phyloP scores from a whole-genome alignment of 768 basidiomycete genomes.

The Amyloporia xantha region DNA sequence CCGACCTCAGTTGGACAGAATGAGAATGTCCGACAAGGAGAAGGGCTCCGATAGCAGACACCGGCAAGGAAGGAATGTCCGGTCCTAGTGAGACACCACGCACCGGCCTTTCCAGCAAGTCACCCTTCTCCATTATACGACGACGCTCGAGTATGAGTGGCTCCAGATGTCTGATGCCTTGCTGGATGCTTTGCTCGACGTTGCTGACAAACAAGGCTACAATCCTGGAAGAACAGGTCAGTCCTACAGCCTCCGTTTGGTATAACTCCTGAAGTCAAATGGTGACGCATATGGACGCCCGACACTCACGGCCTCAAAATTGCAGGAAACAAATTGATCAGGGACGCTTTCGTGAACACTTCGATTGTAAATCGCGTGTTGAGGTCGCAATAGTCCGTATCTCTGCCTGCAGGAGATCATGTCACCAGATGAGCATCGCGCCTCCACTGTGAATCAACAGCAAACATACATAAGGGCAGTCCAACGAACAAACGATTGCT shows the following conservation, averaged over 20 bases:
- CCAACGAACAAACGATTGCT: conserved; percentile 42
- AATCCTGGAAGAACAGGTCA: conserved; percentile 9
- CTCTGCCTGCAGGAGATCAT: too few species aligned
- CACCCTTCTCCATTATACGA: conserved; percentile 19
- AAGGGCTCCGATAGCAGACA: too few species aligned
- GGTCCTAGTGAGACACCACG: too few species aligned
- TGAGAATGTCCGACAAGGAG: too few species aligned
- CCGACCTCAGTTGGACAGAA: not conserved
- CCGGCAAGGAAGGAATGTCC: too few species aligned
- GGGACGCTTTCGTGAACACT: conserved; percentile 24
- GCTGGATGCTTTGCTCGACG: conserved; percentile 9
- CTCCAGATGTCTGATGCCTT: conserved; percentile 18
- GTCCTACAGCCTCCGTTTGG: too few species aligned
- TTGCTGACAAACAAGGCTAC: conserved; percentile 13
- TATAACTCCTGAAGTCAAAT: too few species aligned
- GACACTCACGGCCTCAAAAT: conserved; percentile 37
- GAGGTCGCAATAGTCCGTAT: conserved; percentile 33
- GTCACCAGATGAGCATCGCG: too few species aligned
- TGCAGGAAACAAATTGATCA: conserved; percentile 33
- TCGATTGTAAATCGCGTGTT: conserved; percentile 30
- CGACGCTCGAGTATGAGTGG: conserved; percentile 30
- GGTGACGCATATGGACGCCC: not conserved
- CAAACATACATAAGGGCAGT: conserved; percentile 34
- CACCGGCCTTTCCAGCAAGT: conserved; percentile 28
- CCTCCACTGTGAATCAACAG: not conserved